A percentile compares a stretch with the other conserved stretches of the same genome.
Evolutionary conservation across 306 rosid species (phyloP).

Genomic region (Cucumis melo): DNA sequence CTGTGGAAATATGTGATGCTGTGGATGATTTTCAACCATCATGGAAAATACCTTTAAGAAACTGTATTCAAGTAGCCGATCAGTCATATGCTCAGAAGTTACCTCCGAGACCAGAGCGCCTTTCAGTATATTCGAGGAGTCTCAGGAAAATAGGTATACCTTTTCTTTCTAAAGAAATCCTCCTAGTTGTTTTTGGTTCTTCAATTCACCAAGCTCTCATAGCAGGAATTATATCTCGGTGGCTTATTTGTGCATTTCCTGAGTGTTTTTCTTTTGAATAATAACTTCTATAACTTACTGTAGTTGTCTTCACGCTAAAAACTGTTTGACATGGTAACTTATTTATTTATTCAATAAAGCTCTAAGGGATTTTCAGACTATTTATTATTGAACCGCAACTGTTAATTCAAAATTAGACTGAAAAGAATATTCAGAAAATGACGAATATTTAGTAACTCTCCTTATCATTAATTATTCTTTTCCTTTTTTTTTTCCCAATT

Average conservation of each 20-base stretch:
- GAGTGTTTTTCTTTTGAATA: not conserved
- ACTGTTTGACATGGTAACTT: not conserved
- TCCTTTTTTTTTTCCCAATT: not conserved
- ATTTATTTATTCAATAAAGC: not conserved
- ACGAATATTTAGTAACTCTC: not conserved
- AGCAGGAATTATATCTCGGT: not conserved
- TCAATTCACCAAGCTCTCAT: not conserved
- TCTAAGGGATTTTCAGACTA: not conserved
- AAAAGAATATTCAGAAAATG: not conserved
- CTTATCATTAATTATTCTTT: not conserved
- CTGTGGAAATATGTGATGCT: constrained; percentile 48
- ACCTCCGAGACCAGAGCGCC: constrained; percentile 50
- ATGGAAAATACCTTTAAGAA: constrained; percentile 58
- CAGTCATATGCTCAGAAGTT: constrained; percentile 33
- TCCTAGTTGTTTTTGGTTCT: not conserved
- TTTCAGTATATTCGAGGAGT: constrained; percentile 47
- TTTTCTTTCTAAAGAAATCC: not conserved
- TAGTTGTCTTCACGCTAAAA: not conserved
- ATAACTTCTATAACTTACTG: not conserved
- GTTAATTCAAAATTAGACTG: not conserved
- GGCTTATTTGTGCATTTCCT: not conserved
- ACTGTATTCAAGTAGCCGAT: constrained; percentile 42
- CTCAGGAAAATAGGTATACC: constrained; percentile 49
- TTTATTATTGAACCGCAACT: not conserved
- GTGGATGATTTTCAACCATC: constrained; percentile 51